Conservation (phyloP, 305 asterid genomes). For the Lippia alba region DNA sequence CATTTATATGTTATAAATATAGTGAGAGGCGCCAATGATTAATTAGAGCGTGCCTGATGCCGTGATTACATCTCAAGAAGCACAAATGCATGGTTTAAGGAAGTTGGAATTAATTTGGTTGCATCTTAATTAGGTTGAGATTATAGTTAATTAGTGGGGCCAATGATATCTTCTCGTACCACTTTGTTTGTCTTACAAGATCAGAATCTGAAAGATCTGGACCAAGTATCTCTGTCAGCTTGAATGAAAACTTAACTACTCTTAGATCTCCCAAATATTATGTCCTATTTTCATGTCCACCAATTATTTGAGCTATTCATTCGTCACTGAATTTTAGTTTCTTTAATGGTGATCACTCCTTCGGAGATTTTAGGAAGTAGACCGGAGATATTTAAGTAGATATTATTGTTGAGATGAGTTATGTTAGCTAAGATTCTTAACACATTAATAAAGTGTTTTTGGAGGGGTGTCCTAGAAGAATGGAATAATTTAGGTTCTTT, state of each 20-base stretch:
- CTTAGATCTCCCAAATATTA: conserved; percentile 30
- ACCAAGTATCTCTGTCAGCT: conserved; percentile 29
- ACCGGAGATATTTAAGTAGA: background rate
- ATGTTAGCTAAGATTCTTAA: too few species aligned
- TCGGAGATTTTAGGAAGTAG: background rate
- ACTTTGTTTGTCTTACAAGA: conserved; percentile 39
- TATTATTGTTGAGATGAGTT: background rate
- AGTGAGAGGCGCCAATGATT: too few species aligned
- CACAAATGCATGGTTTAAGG: conserved; percentile 9
- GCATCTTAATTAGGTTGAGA: conserved; percentile 3
- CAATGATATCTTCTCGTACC: conserved; percentile 42
- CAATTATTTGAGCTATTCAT: conserved; percentile 15
- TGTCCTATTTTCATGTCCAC: background rate
- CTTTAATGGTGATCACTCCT: background rate
- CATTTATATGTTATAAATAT: too few species aligned
- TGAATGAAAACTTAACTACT: conserved; percentile 38
- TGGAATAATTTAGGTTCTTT: too few species aligned
- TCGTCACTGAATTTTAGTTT: background rate
- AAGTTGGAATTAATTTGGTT: conserved; percentile 30
- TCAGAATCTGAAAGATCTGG: conserved; percentile 46
- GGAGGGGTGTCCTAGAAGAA: too few species aligned
- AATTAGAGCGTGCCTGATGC: background rate
- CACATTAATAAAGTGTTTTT: too few species aligned
- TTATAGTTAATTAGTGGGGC: conserved; percentile 28
- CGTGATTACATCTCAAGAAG: too few species aligned